Evolutionary conservation across 768 basidiomycete species (phyloP), one percentile per base, ranked within the genome.

Genomic region (Cubamyces lactineus): DNA sequence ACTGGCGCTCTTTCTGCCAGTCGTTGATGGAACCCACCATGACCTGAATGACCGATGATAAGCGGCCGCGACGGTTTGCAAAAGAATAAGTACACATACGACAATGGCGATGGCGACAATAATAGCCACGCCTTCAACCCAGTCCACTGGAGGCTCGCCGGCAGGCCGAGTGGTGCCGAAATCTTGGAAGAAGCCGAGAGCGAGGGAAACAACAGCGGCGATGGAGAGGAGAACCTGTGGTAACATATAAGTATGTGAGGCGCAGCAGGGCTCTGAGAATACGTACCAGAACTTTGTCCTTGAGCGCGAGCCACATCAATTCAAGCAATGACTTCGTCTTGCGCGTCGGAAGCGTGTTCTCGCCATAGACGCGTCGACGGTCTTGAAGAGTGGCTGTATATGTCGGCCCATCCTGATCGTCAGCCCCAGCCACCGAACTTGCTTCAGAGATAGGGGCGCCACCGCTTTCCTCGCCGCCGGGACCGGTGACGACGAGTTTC

Each of bases 1-100:
- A 99, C 76, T 98, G 97, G 1, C 88, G 87, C 74, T 99, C 97
- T 75, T 98, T 98, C 75, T 98, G 95, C 90, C 92, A 99, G 75
- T 99, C 97, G 70, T 98, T 98, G 46, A 98, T 67, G 13, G 95
- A 94, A 30, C 96, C 96, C 59, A 99, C 96, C 45, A 94, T 69
- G 59, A 93, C 88, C 89, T 91, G 62, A 40, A 47, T 17, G 16
- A 13, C 12, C n/a, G 23, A 49, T 16, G 45, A 49, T 42, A 28
- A 39, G 15, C 38, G 34, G 15, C 5, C 17, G 28, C 7, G 30
- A 38, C 5, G 23, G 17, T 34, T 23, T 2, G 16, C 8, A 3
- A 43, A 12, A 1, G 12, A 13, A 30, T 13, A 24, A 5, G 5
- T 28, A 26, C 77, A 70, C 71, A 26, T 75, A 89, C 89, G 24